Base-by-base conservation (phyloP, 192 early-diverging fungal species). In the Phycomyces nitens region DNA sequence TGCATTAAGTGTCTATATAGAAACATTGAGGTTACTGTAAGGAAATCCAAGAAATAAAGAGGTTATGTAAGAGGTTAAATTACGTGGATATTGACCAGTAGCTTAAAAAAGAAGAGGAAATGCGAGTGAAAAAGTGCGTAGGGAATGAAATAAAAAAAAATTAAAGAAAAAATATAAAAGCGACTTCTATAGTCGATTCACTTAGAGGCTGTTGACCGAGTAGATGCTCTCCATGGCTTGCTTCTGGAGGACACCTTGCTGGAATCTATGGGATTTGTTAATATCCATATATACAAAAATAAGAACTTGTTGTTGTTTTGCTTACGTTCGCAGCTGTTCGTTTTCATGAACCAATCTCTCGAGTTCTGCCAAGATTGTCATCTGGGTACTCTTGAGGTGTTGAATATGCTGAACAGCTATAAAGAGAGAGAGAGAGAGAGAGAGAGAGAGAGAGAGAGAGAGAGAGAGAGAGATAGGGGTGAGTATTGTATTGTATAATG, bases 371-470 rank as follows among this genome's bases (percentile, higher is more conserved):
- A 74, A 53, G 44, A 74, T 65, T 8, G 68, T 62, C 39, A 62
- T 64, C 62, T 71, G 69, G 43, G 69, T 71, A 40, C 64, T 64
- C 41, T 77, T 77, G 49, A 77, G 61, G 57, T 77, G 76, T 47
- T 74, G 65, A 62, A 77, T 75, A 64, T 77, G 76, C 53, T 74
- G 65, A 56, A 77, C 76, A 66, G 76, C 67, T 69, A 40, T 14
- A 27, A 26, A 27, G 49, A 66, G 20, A 27, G 51, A 50, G 22
- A 58, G 56, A 16, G 14, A 40, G 40, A n/a, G n/a, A n/a, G n/a
- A n/a, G n/a, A n/a, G n/a, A n/a, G n/a, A n/a, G n/a, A n/a, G n/a
- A n/a, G n/a, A n/a, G n/a, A n/a, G n/a, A n/a, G n/a, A n/a, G n/a
- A n/a, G n/a, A n/a, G n/a, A n/a, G n/a, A n/a, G n/a, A n/a, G n/a